A percentile compares a stretch with the other conserved stretches of the same genome.
phyloP scores from a whole-genome alignment of 1,139 yeast species.

The Candida sp. region DNA sequence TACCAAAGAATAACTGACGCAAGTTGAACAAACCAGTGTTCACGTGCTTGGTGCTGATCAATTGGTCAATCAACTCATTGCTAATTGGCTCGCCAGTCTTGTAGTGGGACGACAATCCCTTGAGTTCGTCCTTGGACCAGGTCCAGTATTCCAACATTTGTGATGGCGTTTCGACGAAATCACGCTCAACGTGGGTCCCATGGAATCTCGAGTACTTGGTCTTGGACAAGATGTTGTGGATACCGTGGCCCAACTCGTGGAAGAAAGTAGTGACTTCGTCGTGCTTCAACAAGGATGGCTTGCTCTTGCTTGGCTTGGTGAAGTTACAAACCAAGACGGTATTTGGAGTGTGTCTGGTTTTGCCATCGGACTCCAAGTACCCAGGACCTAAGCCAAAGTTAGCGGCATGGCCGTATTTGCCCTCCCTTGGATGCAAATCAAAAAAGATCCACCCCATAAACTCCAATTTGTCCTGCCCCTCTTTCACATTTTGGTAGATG shows the following conservation, averaged over 20 bases:
- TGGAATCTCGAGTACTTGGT: slow-evolving; percentile 71
- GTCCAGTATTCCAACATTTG: slow-evolving; percentile 92
- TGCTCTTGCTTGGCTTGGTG: slow-evolving; percentile 71
- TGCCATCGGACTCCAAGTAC: slow-evolving; percentile 49
- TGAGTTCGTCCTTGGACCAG: slow-evolving; percentile 71
- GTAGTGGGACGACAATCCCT: slow-evolving; percentile 67
- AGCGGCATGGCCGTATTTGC: slow-evolving; percentile 90
- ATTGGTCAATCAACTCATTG: slow-evolving; percentile 61
- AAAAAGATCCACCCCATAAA: slow-evolving; percentile 82
- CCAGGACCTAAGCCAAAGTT: slow-evolving; percentile 77
- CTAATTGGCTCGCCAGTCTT: slow-evolving; percentile 60
- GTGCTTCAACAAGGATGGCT: slow-evolving; percentile 80
- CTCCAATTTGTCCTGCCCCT: slow-evolving; percentile 47
- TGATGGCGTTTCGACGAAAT: slow-evolving; percentile 90
- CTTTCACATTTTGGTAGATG: slow-evolving; percentile 62
- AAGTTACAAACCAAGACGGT: slow-evolving; percentile 87
- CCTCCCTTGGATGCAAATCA: slow-evolving; percentile 85
- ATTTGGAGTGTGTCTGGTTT: slow-evolving; percentile 62
- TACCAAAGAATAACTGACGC: slow-evolving; percentile 78
- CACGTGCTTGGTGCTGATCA: slow-evolving; percentile 72
- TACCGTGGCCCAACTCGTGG: slow-evolving; percentile 92
- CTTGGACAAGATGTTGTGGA: slow-evolving; percentile 74
- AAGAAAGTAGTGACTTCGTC: slow-evolving; percentile 82
- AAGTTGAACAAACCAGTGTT: slow-evolving; percentile 72
- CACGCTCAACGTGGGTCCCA: slow-evolving; percentile 80